Base-by-base conservation (phyloP, 106 monocot genomes). In the Allium fistulosum region DNA sequence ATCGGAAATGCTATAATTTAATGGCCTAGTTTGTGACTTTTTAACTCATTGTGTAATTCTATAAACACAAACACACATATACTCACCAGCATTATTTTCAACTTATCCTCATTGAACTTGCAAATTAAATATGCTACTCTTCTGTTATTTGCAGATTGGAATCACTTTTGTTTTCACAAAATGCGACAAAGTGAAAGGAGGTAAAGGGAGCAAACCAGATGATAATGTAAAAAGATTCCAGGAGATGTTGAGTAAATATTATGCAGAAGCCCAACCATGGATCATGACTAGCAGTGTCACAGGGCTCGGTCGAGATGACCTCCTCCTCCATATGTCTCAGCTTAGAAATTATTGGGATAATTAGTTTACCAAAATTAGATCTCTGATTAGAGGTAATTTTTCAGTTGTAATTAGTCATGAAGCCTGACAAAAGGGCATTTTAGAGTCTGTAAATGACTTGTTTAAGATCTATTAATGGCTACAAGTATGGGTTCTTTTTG, bases 291-390 rank as follows among this genome's bases (percentile, higher is more conserved):
- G 99, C 62, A 81, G 99, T 46, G 63, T 84, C n/a, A 93, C 86
- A 8, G 99, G 99, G 12, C 69, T 99, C 48, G 93, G 87, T 50
- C 82, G 99, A 15, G 90, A 93, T 51, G 86, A 87, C 28, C 85
- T 99, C 17, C 93, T 99, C 7, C 89, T 99, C 46, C 99, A 99
- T 65, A 93, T 99, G 93, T 99, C 99, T 3, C 99, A 99, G 71
- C 77, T 99, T 55, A 87, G 93, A 69, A 92, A 99, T 70, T 99
- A 87, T 77, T 99, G 99, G 99, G 93, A 90, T 48, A 88, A 86
- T 50, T 79, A 93, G 59, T 5, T 37, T 22, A 22, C 22, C 22
- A 22, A 22, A 22, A 5, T 1, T 37, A 37, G 37, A 2, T 37
- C 5, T 37, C 37, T 37, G 37, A 37, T 5, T 5, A 37, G 37